Conservation (phyloP, 1,284 basidiomycete species). For the Moesziomyces globuligerus region DNA sequence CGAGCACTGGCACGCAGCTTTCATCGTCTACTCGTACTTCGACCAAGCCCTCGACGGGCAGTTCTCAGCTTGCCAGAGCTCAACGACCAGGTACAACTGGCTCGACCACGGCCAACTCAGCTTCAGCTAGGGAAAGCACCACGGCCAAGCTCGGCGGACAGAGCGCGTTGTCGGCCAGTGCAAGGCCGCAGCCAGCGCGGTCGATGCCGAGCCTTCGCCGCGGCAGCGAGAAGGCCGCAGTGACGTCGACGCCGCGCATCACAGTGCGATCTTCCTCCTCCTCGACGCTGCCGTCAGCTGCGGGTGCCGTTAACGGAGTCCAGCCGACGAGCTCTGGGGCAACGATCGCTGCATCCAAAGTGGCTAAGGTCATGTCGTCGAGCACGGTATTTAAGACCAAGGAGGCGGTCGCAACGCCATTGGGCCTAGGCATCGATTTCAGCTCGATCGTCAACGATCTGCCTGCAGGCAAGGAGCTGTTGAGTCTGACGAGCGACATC, state of each 20-base stretch:
- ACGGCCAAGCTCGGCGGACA: slow-evolving; percentile 1
- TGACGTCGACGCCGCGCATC: slow-evolving; percentile 33
- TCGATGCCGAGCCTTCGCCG: slow-evolving; percentile 48
- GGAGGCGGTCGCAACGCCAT: slow-evolving; percentile 5
- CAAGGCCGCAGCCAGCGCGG: slow-evolving; percentile 26
- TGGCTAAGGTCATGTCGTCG: slow-evolving; percentile 24
- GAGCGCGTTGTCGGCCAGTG: not conserved
- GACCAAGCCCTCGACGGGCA: slow-evolving; percentile 5
- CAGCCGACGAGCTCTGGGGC: slow-evolving; percentile 3
- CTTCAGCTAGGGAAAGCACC: slow-evolving; percentile 9
- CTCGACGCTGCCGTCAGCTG: slow-evolving; percentile 12
- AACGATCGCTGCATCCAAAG: slow-evolving; percentile 28
- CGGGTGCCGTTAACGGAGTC: not conserved
- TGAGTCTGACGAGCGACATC: slow-evolving; percentile 13
- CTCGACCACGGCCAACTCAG: slow-evolving; percentile 8
- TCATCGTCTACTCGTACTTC: slow-evolving; percentile 27
- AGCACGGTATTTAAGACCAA: slow-evolving; percentile 1
- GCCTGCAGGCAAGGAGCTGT: slow-evolving; percentile 14
- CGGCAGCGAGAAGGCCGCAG: slow-evolving; percentile 13
- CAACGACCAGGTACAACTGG: slow-evolving; percentile 21
- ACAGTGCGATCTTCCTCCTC: slow-evolving; percentile 36
- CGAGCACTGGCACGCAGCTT: slow-evolving; percentile 24
- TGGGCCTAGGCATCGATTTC: slow-evolving; percentile 41
- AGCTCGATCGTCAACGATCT: slow-evolving; percentile 7
- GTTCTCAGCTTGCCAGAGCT: slow-evolving; percentile 5